Base-by-base conservation (phyloP, 169 alveolate genomes). In the Cryptosporidium sp. region DNA sequence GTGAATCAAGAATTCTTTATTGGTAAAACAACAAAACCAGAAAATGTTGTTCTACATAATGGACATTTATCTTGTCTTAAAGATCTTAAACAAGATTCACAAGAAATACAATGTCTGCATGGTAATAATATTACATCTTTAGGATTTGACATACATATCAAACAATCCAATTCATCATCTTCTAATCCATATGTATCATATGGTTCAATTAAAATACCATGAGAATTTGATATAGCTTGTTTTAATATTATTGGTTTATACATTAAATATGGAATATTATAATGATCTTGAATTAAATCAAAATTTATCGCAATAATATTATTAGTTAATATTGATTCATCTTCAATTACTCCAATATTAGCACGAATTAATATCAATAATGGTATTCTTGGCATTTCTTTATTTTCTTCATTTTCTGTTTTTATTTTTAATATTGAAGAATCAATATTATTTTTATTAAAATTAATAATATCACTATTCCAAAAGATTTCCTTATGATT, bases 51-150 rank as follows among this genome's bases (percentile, higher is more conserved):
- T 33, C 94, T 87, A 60, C 94, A 92, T 18, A 92, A 58, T n/a
- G 94, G 94, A 58, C 94, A 92, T 23, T 85, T 86, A 71, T 92
- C 94, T 58, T 92, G 94, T 61, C 89, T 92, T 29, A 92, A 70
- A 39, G 94, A 72, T 31, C 92, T 92, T 62, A 92, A 80, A 70
- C 94, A 92, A 35, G 80, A 85, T 48, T 73, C 75, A 75, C 94
- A 92, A 39, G 73, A 37, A 37, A 69, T 48, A 61, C 85, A 70
- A 45, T 60, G 91, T 33, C 61, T 51, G 44, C 93, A 87, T 12
- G 93, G 93, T 35, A 87, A 37, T 51, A 87, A 53, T 26, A 87
- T 89, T 33, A 68, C 72, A 56, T 87, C 93, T 9, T 69, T 87
- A 44, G 89, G 93, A 61, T 87, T 87, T 26, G 93, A 29, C 93